phyloP scores from a whole-genome alignment of 352 stramenopile species.

The Globisporangium middletonii region DNA sequence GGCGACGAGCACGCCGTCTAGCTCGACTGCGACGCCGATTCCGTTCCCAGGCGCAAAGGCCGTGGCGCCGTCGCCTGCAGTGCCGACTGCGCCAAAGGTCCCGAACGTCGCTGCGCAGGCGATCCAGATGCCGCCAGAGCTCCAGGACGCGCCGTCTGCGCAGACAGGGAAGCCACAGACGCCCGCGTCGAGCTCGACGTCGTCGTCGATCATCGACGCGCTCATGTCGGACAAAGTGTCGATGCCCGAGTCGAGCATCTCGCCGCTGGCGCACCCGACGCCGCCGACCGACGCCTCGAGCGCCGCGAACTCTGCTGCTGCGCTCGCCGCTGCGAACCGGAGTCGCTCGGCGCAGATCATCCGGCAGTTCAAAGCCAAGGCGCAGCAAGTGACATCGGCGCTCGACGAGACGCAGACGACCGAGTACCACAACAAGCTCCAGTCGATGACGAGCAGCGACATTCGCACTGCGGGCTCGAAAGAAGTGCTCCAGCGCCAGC shows the following conservation, averaged over 20 bases:
- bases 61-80: constrained; percentile 12
- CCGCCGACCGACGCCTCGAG: constrained; percentile 5
- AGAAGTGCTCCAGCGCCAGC: constrained; percentile 96
- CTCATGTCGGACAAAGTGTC: constrained; percentile 38
- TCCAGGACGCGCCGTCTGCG: constrained; percentile 32
- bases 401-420: constrained; percentile 72
- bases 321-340: constrained; percentile 30
- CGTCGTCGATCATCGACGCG: constrained; percentile 36
- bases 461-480: constrained; percentile 76
- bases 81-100: constrained; percentile 12
- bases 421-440: constrained; percentile 82
- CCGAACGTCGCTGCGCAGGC: constrained; percentile 32
- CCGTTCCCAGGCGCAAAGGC: constrained; percentile 54
- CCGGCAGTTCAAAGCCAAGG: constrained; percentile 71
- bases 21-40: constrained; percentile 28
- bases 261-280: constrained; percentile 14
- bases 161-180: constrained; percentile 29
- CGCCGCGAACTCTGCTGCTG: constrained; percentile 15
- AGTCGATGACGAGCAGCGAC: constrained; percentile 74
- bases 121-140: constrained; percentile 71
- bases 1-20: constrained; percentile 4
- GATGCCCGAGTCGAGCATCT: constrained; percentile 30
- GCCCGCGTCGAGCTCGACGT: constrained; percentile 11
- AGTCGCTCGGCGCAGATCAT: constrained; percentile 79
- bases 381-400: constrained; percentile 76